Base-by-base conservation (phyloP, 2,329 filamentous ascomycete genomes). In the Ceratocystis alfenasii region DNA sequence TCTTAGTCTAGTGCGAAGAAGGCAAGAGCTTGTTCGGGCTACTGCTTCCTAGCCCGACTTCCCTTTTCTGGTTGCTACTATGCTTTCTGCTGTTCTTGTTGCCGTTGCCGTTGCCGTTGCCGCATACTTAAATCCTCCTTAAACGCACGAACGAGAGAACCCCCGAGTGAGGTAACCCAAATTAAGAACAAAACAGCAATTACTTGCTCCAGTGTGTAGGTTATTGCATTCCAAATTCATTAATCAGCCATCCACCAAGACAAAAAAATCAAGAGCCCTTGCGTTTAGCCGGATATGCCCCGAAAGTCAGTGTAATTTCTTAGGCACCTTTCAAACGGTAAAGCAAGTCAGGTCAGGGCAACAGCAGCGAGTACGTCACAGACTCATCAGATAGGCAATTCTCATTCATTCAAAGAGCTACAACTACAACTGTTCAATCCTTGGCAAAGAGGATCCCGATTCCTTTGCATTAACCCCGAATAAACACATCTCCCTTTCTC, bases 1-100 rank as follows among this genome's bases (percentile, higher is more conserved):
- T 15, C 20, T 25, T 53, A 33, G 22, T n/a, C 57, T 50, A 60
- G 55, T 59, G 66, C 53, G 36, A 55, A 50, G 55, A 63, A 46
- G 45, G 61, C 59, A 36, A 63, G 41, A 64, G 33, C 44, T 33
- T 63, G 17, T 20, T 64, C 17, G 20, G 7, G 45, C 45, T 48
- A 17, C 45, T 48, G 45, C 45, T 48, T 17, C 7, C 15, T 48
- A 36, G 33, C 33, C 8, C 33, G 8, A 36, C 33, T 36, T 36
- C 33, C 33, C 33, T 36, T 10, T 36, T 36, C 33, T 36, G 33
- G 8, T 36, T 36, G 33, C 33, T 36, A 5, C 45, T 48, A 20
- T 48, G 45, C 5, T 10, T 22, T 8, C 20, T 53, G 12, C 53
- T 7, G 25, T 30, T 57, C 3, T 30, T 33, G 2, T 17, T 57